Conservation (phyloP, 2,329 filamentous ascomycete species). For the Aspergillus calidoustus region DNA sequence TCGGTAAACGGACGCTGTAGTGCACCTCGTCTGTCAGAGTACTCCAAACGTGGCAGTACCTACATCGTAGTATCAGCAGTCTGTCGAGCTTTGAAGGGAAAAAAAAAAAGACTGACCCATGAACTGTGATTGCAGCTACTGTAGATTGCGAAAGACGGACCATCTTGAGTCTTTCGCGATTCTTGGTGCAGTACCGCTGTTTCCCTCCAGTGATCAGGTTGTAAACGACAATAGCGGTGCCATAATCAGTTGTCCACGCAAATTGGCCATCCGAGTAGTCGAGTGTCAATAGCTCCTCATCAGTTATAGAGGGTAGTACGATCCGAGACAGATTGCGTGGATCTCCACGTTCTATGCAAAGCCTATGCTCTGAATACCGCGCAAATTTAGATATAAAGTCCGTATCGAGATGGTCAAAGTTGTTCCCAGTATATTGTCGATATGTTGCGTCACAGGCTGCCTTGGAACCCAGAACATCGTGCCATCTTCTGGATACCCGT, state of each 20-base stretch:
- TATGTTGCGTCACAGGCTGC: slow-evolving; percentile 25
- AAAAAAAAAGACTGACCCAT: slow-evolving; percentile 27
- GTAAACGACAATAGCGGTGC: slow-evolving; percentile 21
- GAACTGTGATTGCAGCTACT: slow-evolving; percentile 26
- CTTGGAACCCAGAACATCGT: slow-evolving; percentile 33
- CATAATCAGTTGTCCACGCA: slow-evolving; percentile 25
- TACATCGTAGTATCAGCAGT: slow-evolving; percentile 13
- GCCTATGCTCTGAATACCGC: slow-evolving; percentile 28
- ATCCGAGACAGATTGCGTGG: slow-evolving; percentile 18
- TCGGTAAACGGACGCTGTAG: slow-evolving; percentile 35
- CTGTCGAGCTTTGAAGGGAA: neutral
- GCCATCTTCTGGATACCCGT: slow-evolving; percentile 41
- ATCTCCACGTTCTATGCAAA: slow-evolving; percentile 31
- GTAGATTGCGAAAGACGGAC: slow-evolving; percentile 28
- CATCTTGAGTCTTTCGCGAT: slow-evolving; percentile 25
- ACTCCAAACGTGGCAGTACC: slow-evolving; percentile 40
- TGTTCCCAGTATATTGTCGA: slow-evolving; percentile 21
- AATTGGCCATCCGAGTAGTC: slow-evolving; percentile 28
- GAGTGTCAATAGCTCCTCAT: slow-evolving; percentile 10
- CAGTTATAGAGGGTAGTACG: neutral
- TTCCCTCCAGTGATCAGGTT: slow-evolving; percentile 16
- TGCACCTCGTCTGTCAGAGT: slow-evolving; percentile 25
- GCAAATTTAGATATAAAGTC: slow-evolving; percentile 16
- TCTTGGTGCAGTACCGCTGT: slow-evolving; percentile 27
- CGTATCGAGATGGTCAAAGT: neutral